phyloP scores from a whole-genome alignment of 2,329 filamentous ascomycete species.

The Monosporascus sp. region DNA sequence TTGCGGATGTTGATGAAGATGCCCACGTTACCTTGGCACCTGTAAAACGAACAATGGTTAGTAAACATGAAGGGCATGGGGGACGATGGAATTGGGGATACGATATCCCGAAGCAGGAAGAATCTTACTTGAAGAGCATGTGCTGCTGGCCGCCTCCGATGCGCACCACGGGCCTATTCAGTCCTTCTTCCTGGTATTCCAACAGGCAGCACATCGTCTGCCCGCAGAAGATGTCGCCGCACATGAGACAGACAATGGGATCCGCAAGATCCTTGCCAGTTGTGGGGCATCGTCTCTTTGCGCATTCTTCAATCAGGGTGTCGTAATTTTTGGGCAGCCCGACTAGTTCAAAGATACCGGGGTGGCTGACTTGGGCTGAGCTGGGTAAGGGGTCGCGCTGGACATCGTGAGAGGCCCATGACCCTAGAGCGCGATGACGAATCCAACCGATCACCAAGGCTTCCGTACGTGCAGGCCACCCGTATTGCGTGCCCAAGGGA shows the following conservation, averaged over 20 bases:
- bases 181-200: constrained; percentile 42
- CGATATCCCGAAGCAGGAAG: not conserved
- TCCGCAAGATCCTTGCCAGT: constrained; percentile 90
- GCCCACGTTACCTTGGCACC: constrained; percentile 86
- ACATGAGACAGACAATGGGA: constrained; percentile 88
- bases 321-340: constrained; percentile 91
- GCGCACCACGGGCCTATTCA: constrained; percentile 36
- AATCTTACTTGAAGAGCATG: constrained; percentile 66
- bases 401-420: constrained; percentile 2
- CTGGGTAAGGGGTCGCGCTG: constrained; percentile 20
- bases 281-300: constrained; percentile 75
- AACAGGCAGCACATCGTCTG: constrained; percentile 89
- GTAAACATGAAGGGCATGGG: constrained; percentile 1
- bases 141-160: constrained; percentile 89
- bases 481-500: constrained; percentile 36
- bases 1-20: constrained; percentile 96
- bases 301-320: constrained; percentile 85
- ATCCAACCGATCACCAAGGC: constrained; percentile 67
- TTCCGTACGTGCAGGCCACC: constrained; percentile 44
- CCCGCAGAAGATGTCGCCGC: constrained; percentile 93
- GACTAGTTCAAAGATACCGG: constrained; percentile 88
- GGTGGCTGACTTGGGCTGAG: constrained; percentile 63
- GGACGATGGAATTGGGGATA: not conserved
- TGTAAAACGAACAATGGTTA: constrained; percentile 32
- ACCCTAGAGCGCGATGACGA: constrained; percentile 50